Evolutionary conservation across 805 yeast genomes (phyloP), one percentile per base, ranked within the genome.

Genomic region (Martiniozyma abietophila): DNA sequence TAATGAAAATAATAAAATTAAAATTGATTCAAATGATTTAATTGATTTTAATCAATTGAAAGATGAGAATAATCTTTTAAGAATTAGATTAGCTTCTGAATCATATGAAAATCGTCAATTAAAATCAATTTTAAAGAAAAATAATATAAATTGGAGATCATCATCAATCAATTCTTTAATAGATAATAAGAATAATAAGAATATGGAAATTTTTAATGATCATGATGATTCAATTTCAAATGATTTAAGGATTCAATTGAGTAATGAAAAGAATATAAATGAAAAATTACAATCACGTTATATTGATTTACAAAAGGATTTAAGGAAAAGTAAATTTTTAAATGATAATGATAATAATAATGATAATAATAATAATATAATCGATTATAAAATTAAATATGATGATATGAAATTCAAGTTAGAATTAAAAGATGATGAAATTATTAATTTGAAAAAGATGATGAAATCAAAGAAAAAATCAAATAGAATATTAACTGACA

Each of bases 11-110:
- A 8, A 21, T 11, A 28, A 29, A 6, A 25, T 23, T 5, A 39
- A 39, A 11, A 12, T 37, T 27, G n/a, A 29, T 14, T 33, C 26
- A 6, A 15, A 31, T 15, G 18, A 15, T n/a, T 16, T 28, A 6
- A 29, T 40, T 5, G 53, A 45, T 22, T 19, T 34, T 25, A 35
- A 34, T 20, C 31, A 38, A 39, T 51, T 78, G 28, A 58, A 63
- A 17, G 74, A 79, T 29, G 84, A 79, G 39, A 48, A 78, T 33
- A 65, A 67, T 21, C 58, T 79, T 45, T 54, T 81, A 10, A 80
- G 77, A 43, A 69, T 77, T 2, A 65, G 82, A 45, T 51, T 76
- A n/a, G 77, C 80, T 2, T 65, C 78, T n/a, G 78, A 75, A 32
- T 64, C 76, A 6, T 71, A 71, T 41, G 80, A 74, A 35, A 71